These are phyloP conservation scores for Phalaenopsis equestris DNA, from an alignment of 106 monocot genomes.

Conservation along the genomic window DNA sequence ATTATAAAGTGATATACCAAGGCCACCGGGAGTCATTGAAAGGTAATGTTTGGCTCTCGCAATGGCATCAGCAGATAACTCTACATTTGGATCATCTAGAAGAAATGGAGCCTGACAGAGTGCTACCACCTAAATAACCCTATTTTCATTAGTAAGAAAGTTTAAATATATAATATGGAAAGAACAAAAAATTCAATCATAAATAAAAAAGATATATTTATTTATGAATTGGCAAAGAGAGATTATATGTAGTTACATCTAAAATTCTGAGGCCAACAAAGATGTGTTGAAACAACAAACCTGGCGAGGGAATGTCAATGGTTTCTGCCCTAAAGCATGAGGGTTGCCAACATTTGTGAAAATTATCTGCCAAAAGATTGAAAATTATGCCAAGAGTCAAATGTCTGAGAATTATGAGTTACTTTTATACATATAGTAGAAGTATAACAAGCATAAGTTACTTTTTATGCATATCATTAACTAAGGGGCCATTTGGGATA, in stretches of 20 bases:
- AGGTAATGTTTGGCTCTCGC: slow-evolving; percentile 94
- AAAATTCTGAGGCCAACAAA: not conserved
- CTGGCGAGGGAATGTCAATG: slow-evolving; percentile 97
- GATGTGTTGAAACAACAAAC: slow-evolving; percentile 19
- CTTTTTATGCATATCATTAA: too few species aligned
- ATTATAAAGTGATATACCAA: slow-evolving; percentile 38
- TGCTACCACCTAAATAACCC: slow-evolving; percentile 67
- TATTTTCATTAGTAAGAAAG: not conserved
- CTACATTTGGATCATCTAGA: slow-evolving; percentile 93
- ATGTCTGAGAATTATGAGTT: not conserved
- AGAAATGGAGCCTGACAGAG: slow-evolving; percentile 97
- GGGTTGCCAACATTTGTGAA: slow-evolving; percentile 99
- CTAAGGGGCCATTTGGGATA: too few species aligned
- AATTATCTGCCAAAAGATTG: slow-evolving; percentile 59
- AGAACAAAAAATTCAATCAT: not conserved
- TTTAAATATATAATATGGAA: not conserved
- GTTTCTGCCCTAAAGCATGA: slow-evolving; percentile 95
- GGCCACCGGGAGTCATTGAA: slow-evolving; percentile 83
- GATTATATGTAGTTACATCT: not conserved
- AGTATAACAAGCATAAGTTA: not conserved
- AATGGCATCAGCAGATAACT: slow-evolving; percentile 86
- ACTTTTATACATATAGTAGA: not conserved
- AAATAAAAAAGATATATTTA: not conserved
- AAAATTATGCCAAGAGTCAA: not conserved
- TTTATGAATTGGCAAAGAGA: not conserved